Conservation (phyloP, 1,284 basidiomycete genomes). For the Ceraceosorus guamensis region DNA sequence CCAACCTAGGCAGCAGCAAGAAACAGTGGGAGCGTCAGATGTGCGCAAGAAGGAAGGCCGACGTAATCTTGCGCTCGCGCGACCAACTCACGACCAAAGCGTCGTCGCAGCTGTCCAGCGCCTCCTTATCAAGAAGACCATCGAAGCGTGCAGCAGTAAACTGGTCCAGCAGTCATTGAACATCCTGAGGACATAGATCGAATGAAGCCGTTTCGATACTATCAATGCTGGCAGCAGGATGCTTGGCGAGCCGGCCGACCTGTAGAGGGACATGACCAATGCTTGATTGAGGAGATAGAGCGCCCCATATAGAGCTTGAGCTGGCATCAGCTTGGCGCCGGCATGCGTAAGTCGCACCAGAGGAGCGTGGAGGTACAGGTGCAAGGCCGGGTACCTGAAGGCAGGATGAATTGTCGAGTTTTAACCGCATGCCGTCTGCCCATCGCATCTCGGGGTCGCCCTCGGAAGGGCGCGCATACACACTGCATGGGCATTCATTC, state of each 20-base stretch:
- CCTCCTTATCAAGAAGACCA: constrained; percentile 55
- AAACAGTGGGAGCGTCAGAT: neutral
- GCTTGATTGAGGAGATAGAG: constrained; percentile 26
- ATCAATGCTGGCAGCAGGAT: constrained; percentile 64
- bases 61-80: neutral
- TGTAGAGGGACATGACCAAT: constrained; percentile 29
- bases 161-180: constrained; percentile 94
- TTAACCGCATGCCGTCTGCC: neutral
- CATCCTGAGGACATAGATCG: constrained; percentile 80
- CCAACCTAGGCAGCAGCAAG: constrained; percentile 56
- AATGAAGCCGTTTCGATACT: constrained; percentile 86
- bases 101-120: constrained; percentile 61
- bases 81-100: constrained; percentile 63
- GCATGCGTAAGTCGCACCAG: constrained; percentile 62
- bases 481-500: neutral
- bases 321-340: constrained; percentile 59
- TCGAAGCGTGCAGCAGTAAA: constrained; percentile 52
- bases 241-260: constrained; percentile 20
- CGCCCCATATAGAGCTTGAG: constrained; percentile 44
- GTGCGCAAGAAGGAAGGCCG: neutral
- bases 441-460: no score
- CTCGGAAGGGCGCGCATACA: no score
- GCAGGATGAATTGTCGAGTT: neutral
- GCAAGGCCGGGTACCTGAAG: constrained; percentile 86
- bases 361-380: constrained; percentile 74